Percentiles rank a stretch among this genome's conserved stretches.
phyloP scores from a whole-genome alignment of 2,329 filamentous ascomycete species.

The Didymella glomerata region DNA sequence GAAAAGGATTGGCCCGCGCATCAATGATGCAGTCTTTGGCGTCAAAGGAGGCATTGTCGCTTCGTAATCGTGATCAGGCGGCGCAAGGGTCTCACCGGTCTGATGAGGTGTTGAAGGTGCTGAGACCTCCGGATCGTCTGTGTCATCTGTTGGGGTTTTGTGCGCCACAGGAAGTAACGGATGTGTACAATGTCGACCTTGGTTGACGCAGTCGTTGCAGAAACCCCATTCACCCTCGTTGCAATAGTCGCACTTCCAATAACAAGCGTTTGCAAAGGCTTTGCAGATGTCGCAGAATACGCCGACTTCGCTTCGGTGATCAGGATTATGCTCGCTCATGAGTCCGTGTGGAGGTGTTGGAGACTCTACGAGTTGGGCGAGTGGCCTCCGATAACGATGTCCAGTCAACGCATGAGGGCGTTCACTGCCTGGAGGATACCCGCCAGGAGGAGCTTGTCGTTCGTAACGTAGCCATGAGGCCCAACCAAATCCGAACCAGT shows the following conservation, averaged over 20 bases:
- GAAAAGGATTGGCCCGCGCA: constrained; percentile 44
- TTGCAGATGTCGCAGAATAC: constrained; percentile 84
- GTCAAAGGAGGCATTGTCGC: constrained; percentile 50
- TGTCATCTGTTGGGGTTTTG: constrained; percentile 43
- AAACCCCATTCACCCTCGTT: constrained; percentile 96
- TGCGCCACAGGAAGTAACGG: constrained; percentile 79
- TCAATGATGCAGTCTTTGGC: constrained; percentile 56
- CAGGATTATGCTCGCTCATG: constrained; percentile 72
- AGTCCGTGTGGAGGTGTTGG: constrained; percentile 31
- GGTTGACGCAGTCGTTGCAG: constrained; percentile 86
- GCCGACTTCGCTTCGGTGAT: constrained; percentile 74
- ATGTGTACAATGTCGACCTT: constrained; percentile 82
- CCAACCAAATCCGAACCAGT: constrained; percentile 89
- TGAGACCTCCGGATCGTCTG: constrained; percentile 17
- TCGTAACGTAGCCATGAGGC: constrained; percentile 73
- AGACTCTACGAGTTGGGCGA: constrained; percentile 36
- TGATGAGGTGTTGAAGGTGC: constrained; percentile 29
- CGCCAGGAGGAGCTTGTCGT: constrained; percentile 52
- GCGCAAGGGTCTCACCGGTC: constrained; percentile 33
- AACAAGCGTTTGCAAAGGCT: constrained; percentile 79
- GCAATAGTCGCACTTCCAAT: constrained; percentile 87
- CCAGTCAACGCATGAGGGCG: constrained; percentile 63
- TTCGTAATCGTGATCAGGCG: constrained; percentile 37
- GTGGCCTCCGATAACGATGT: constrained; percentile 53
- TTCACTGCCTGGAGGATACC: constrained; percentile 53